Base-by-base conservation (phyloP, 139 green algal genomes). In the Asterochloris sp. region DNA sequence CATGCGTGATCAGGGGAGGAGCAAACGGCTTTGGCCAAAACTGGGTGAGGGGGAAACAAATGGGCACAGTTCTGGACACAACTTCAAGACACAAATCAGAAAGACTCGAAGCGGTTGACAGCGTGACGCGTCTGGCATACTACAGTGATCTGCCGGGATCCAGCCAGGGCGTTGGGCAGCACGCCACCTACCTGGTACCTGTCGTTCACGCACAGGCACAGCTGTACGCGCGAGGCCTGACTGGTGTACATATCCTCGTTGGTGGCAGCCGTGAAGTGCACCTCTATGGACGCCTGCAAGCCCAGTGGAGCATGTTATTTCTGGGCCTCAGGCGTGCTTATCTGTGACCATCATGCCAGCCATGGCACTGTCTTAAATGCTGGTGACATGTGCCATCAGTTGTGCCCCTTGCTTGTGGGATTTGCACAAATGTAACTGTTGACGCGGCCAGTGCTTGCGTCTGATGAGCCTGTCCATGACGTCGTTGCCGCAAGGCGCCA, bases 161-260 rank as follows among this genome's bases (percentile, higher is more conserved):
- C 38, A 54, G 38, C 38, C 38, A 10, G 38, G 38, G 38, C 38
- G 38, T 54, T 54, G 38, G 38, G 38, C 38, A 54, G 38, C 38
- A 54, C 38, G 38, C 38, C 38, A 54, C 38, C 38, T 54, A 54
- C 38, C 6, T 54, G 38, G 38, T 54, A 54, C 6, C 38, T 54
- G 38, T 54, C 38, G 38, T 6, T 54, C 38, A 79, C 61, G 10
- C 71, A 24, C 16, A 84, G 38, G 60, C 23, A 62, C 82, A 85
- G 26, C 62, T 69, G n/a, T 11, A 66, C 82, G 23, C 78, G 29
- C 54, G 63, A 80, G 11, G 74, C 73, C 67, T 76, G 61, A n/a
- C 61, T 63, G 23, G 29, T 71, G 21, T 77, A 84, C 62, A 80
- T 28, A 63, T 84, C 54, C 62, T 80, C 81, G 54, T 78, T 84